These are phyloP conservation scores for Acacia crassicarpa DNA, from an alignment of 306 rosid species.

Conservation along the genomic window DNA sequence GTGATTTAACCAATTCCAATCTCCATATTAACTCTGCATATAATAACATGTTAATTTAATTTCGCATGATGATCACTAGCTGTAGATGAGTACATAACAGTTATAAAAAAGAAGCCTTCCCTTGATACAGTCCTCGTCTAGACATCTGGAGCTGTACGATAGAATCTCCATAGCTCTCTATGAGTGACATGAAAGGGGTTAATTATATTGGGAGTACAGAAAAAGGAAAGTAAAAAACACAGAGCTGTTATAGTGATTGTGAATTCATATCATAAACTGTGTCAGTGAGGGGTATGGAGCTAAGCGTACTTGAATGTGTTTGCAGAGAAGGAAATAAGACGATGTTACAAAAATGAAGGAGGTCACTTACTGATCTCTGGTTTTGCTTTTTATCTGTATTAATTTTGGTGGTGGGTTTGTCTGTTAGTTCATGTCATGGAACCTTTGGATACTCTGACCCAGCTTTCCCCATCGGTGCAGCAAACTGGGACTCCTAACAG, in stretches of 20 bases:
- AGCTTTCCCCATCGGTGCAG: slow-evolving; percentile 8
- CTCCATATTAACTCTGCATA: background rate
- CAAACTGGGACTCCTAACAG: slow-evolving; percentile 1
- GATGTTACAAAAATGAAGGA: background rate
- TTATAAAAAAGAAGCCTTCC: background rate
- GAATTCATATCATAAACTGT: slow-evolving; percentile 25
- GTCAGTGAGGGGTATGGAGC: background rate
- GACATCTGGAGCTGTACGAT: slow-evolving; percentile 37
- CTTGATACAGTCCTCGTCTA: background rate
- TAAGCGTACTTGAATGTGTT: background rate
- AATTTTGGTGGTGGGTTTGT: background rate
- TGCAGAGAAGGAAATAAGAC: background rate
- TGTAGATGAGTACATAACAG: background rate
- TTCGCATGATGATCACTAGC: background rate
- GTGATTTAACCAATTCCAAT: slow-evolving; percentile 45
- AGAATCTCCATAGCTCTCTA: slow-evolving; percentile 31
- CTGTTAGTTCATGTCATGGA: background rate
- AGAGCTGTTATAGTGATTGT: slow-evolving; percentile 6
- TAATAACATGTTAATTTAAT: background rate
- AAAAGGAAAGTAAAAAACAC: background rate
- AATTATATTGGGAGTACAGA: background rate
- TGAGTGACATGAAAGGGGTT: slow-evolving; percentile 23
- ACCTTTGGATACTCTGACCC: slow-evolving; percentile 60
- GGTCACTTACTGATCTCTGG: background rate
- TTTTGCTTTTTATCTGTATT: slow-evolving; percentile 14